phyloP scores from a whole-genome alignment of 2,329 filamentous ascomycete species.

The Colletotrichum caudatum region DNA sequence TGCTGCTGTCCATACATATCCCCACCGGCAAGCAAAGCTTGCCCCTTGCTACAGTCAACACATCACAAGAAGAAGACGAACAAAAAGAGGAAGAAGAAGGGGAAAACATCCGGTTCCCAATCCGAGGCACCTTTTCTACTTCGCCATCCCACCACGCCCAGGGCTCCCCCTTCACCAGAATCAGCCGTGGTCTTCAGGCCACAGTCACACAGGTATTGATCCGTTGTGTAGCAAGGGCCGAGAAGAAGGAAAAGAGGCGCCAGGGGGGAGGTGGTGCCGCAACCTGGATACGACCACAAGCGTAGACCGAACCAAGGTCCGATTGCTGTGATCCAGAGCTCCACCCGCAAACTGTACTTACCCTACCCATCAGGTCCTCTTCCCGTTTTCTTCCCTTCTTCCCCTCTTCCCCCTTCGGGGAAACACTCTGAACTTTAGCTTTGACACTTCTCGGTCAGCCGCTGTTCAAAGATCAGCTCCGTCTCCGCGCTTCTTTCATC shows the following conservation, averaged over 20 bases:
- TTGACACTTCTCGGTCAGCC: conserved; percentile 14
- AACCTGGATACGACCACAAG: conserved; percentile 26
- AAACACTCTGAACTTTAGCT: conserved; percentile 20
- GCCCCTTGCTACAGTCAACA: conserved; percentile 4
- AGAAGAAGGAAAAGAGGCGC: conserved; percentile 14
- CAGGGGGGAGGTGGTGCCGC: conserved; percentile 5
- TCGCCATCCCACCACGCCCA: conserved; percentile 15
- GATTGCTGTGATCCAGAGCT: conserved; percentile 15
- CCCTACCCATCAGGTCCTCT: conserved; percentile 20
- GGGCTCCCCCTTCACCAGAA: neutral
- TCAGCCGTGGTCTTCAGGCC: neutral
- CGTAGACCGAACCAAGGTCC: conserved; percentile 17
- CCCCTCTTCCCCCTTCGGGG: conserved; percentile 13
- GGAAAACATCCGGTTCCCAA: neutral
- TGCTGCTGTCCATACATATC: conserved; percentile 17
- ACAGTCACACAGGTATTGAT: neutral
- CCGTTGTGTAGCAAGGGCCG: neutral
- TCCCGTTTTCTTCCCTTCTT: conserved; percentile 21
- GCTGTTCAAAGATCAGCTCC: neutral
- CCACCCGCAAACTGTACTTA: conserved; percentile 30
- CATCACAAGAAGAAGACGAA: neutral
- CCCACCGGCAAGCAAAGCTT: conserved; percentile 5
- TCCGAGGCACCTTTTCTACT: neutral
- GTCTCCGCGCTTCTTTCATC: conserved; percentile 3
- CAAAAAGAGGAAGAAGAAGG: neutral